Evolutionary conservation across 1,284 basidiomycete species (phyloP).

Genomic region (Puccinia polysora): DNA sequence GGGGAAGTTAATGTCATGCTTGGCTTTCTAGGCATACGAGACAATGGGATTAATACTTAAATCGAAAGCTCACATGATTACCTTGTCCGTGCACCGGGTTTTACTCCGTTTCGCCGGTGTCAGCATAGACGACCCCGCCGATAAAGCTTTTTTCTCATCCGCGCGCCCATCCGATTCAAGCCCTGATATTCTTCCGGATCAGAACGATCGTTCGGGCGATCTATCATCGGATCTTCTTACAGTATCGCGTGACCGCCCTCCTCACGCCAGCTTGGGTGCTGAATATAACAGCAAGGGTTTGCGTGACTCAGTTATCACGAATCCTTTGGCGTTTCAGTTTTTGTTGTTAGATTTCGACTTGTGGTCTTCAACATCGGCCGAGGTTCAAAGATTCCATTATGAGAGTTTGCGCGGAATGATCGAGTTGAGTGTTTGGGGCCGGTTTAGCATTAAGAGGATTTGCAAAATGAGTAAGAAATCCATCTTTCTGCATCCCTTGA

Average conservation of each 20-base stretch:
- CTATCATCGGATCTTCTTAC: neutral
- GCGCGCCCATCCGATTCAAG: neutral
- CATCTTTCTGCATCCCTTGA: neutral
- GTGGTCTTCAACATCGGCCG: conserved; percentile 68
- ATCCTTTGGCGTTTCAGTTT: conserved; percentile 72
- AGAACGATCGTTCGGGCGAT: neutral
- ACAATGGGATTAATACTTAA: conserved; percentile 71
- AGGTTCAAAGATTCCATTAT: conserved; percentile 71
- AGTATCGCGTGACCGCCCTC: neutral
- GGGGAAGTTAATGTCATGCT: conserved; percentile 9
- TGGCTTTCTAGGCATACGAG: conserved; percentile 69
- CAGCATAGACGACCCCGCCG: conserved; percentile 14
- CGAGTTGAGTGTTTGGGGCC: conserved; percentile 61
- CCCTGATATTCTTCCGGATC: neutral
- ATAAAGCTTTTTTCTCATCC: neutral
- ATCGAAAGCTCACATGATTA: conserved; percentile 69
- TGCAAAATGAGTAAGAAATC: conserved; percentile 48
- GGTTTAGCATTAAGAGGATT: conserved; percentile 49
- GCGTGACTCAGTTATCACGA: conserved; percentile 68
- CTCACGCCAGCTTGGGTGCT: neutral
- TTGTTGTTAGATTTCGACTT: conserved; percentile 84
- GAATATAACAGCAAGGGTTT: conserved; percentile 8
- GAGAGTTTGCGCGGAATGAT: conserved; percentile 74
- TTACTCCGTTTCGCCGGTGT: conserved; percentile 38
- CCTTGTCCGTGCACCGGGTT: conserved; percentile 54